These are phyloP conservation scores for Phytophthora foliorum DNA, from an alignment of 352 stramenopile species.

Conservation along the genomic window DNA sequence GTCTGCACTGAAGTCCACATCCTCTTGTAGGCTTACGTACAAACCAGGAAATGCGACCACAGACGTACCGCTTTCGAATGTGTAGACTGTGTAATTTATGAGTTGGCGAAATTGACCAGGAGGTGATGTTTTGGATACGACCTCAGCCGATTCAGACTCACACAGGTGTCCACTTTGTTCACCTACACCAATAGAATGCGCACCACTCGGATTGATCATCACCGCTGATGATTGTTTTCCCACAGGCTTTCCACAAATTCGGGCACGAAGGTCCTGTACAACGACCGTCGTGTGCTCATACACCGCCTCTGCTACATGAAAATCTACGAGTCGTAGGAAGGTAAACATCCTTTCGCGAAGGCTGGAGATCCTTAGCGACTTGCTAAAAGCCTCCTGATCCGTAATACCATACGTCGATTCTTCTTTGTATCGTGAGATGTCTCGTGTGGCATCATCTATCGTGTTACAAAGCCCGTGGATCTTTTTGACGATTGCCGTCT, in stretches of 20 bases:
- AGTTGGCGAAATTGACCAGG: background rate
- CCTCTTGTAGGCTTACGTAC: conserved; percentile 35
- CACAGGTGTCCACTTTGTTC: conserved; percentile 13
- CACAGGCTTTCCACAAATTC: conserved; percentile 40
- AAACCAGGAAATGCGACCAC: conserved; percentile 19
- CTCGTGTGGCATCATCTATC: conserved; percentile 29
- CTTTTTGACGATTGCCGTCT: conserved; percentile 21
- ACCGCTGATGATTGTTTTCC: background rate
- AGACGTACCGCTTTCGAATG: background rate
- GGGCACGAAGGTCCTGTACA: conserved; percentile 39
- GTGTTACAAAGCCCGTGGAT: conserved; percentile 31
- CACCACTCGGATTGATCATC: background rate
- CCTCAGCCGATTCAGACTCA: background rate
- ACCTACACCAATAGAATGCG: background rate
- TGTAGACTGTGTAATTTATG: conserved; percentile 15
- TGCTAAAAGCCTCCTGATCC: conserved; percentile 34
- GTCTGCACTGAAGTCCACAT: conserved; percentile 35
- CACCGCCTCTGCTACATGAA: conserved; percentile 57
- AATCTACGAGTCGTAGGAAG: conserved; percentile 62
- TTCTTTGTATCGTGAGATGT: conserved; percentile 27
- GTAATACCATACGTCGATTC: conserved; percentile 17
- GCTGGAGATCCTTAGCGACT: conserved; percentile 37
- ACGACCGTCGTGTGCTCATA: conserved; percentile 45
- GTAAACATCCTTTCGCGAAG: conserved; percentile 64
- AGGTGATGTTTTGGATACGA: background rate